Evolutionary conservation across 768 basidiomycete species (phyloP), one percentile per base, ranked within the genome.

Genomic region (Cubamyces lactineus): DNA sequence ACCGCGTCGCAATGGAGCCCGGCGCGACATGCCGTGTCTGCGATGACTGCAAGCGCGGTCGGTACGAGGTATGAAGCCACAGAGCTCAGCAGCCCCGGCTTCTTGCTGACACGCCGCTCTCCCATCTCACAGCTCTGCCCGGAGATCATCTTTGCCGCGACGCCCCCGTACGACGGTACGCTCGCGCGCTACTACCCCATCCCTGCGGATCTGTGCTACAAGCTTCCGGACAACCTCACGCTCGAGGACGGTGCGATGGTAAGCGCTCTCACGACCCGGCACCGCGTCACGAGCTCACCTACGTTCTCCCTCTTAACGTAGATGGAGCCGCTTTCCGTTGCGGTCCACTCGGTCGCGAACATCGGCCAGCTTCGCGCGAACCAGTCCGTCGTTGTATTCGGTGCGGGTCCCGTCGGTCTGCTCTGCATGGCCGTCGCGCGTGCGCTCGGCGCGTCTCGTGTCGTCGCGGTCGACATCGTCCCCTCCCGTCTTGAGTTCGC

Each of bases 191-290:
- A 89, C 79, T 98, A 96, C 76, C 84, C 82, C 55, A 80, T 96
- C 58, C 93, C 95, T 16, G 86, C 86, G 24, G 92, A 97, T 73
- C 82, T 97, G 23, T 89, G 87, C 55, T 94, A 93, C 74, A 81
- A 78, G 41, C 85, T 98, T 13, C 94, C 94, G 2, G 84, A 88
- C n/a, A 80, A 86, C 70, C 85, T 98, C 50, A 84, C 88, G 19
- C 84, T 96, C 15, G 96, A 96, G 74, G 95, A 98, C 72, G 96
- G 96, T 34, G 95, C 96, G 6, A 91, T 98, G 92, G 91, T 91
- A 58, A 52, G 78, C 41, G 61, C n/a, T 53, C 23, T 40, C 51
- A 39, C 46, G 49, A 28, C 28, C 43, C 23, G 21, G 26, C 39
- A 39, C 26, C 38, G 23, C 43, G 34, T 41, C 40, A 60, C 60